Base-by-base conservation (phyloP, 2,329 filamentous ascomycete species). In the Diaporthe destruens region DNA sequence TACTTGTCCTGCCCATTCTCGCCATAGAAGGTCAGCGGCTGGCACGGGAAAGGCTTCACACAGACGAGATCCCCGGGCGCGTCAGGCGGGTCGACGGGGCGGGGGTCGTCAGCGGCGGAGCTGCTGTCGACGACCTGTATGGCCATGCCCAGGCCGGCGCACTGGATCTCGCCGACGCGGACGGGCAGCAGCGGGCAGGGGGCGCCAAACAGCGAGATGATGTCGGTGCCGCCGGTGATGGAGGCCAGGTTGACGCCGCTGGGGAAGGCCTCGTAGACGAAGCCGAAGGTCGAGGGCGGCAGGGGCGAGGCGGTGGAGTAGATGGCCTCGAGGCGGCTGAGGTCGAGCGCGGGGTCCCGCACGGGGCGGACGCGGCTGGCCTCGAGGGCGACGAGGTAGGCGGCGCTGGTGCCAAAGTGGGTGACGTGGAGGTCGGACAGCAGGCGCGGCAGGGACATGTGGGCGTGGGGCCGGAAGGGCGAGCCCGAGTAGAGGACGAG, bases 141-240 rank as follows among this genome's bases (percentile, higher is more conserved):
- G n/a, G 92, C 91, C 93, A 96, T 95, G 25, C 93, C 93, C 3
- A 96, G 88, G 6, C 92, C 93, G 12, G 91, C 89, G 74, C 92
- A 93, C 81, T 96, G 93, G 61, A 95, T 94, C 79, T 95, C 91
- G 32, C 93, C 93, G 1, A 86, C 85, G 75, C 90, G 86, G 25
- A 96, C 93, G 1, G 93, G 93, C 1, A 94, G 85, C 5, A 95
- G 86, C 0, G 93, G 92, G 71, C 92, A 96, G 0, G 95, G 93
- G 0, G 94, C 92, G 55, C 95, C 96, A 78, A 98, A 99, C 44
- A 98, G 89, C 0, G 95, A 98, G 76, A 98, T 94, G 77, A 98
- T 98, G 80, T 99, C 96, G 3, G 96, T 98, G 65, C 96, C 96
- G 49, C 96, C 96, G 0, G 96, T 98, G 79, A 99, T 98, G 71